Evolutionary conservation across 2,329 filamentous ascomycete species (phyloP), one percentile per base, ranked within the genome.

Genomic region (Ploettnerulaceae sp.): DNA sequence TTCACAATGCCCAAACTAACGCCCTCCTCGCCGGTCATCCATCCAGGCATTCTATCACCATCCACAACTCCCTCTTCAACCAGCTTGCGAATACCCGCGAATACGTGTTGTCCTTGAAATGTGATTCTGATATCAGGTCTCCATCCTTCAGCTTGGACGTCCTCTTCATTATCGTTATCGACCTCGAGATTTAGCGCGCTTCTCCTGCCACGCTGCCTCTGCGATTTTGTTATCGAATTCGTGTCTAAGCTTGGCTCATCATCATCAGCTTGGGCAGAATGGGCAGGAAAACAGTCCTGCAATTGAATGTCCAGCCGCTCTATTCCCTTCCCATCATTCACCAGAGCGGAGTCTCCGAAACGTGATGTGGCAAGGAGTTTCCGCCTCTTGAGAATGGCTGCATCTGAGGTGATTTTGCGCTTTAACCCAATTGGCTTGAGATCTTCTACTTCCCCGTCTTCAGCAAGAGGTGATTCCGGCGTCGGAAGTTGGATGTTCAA

Each of bases 1-100:
- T 73, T 75, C 3, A 94, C 79, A 21, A 79, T 75, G 0, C 86
- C 85, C 28, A 82, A 73, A 43, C 86, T 93, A 4, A 93, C 81
- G 0, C 82, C 85, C 34, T 89, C 85, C 60, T 95, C 89, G 2
- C 89, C 89, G 1, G 88, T 93, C 82, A 95, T 84, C 88, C 89
- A 95, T 0, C 85, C 85, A 0, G 89, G 89, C 84, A 94, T 90
- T 45, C 72, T 77, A 58, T 82, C 76, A 1, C 87, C 84, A 61
- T 94, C 81, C 20, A 95, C 71, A 40, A 86, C 73, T 0, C 87
- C 88, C 12, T 78, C 69, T 64, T 94, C 88, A 0, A 91, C 84
- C 24, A 95, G 72, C 59, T 84, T 80, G 37, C 87, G 76, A 18
- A 95, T 73, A 0, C 89, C 89, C 0, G 83, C 82, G 67, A 94